Percentiles rank a stretch among this genome's conserved stretches.
These are phyloP conservation scores for Fraxinus velutina DNA, from an alignment of 305 asterid genomes.

Conservation along the genomic window DNA sequence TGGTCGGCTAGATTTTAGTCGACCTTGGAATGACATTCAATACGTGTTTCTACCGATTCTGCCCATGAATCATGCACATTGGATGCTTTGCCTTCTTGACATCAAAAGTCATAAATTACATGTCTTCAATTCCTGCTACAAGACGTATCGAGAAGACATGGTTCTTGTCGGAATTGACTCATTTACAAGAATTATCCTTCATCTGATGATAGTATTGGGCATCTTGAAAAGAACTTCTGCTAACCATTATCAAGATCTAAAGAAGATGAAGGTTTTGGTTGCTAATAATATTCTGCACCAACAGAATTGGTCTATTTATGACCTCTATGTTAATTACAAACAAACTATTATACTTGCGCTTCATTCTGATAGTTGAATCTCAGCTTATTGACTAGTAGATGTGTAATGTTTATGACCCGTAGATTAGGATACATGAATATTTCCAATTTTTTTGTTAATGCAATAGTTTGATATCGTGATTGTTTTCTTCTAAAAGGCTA, in stretches of 20 bases:
- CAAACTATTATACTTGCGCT: too few relatives aligned
- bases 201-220: background rate
- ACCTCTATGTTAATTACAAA: background rate
- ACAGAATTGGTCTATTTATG: background rate
- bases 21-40: background rate
- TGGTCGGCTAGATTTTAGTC: background rate
- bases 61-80: background rate
- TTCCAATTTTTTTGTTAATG: too few relatives aligned
- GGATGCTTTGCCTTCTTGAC: background rate
- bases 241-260: too few relatives aligned
- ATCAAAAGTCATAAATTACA: background rate
- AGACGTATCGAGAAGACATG: background rate
- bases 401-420: too few relatives aligned
- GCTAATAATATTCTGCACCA: background rate
- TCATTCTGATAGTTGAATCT: too few relatives aligned
- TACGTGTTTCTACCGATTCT: too few relatives aligned
- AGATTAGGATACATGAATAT: too few relatives aligned
- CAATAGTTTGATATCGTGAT: too few relatives aligned
- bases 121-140: background rate
- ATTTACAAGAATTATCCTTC: background rate
- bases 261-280: background rate
- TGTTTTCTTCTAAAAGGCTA: too few relatives aligned
- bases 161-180: background rate
- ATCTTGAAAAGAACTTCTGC: background rate
- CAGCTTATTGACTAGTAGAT: too few relatives aligned